These are phyloP conservation scores for Tricholoma bakamatsutake DNA, from an alignment of 768 basidiomycete genomes.

Conservation along the genomic window DNA sequence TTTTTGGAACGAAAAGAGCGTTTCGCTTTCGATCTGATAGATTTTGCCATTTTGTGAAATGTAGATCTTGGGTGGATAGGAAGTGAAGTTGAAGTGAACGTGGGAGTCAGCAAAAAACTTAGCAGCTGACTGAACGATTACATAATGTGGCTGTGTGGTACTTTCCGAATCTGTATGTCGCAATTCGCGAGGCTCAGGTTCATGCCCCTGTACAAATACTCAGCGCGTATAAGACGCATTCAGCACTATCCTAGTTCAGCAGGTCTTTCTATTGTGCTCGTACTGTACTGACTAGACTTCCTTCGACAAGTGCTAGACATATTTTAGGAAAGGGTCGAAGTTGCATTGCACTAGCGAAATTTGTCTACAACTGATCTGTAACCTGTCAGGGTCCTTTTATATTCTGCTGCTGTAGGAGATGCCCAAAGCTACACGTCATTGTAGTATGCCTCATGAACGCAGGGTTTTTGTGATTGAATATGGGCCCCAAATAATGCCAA, in stretches of 20 bases:
- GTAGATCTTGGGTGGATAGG: constrained; percentile 10
- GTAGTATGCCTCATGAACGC: not conserved
- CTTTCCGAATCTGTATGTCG: too few species aligned
- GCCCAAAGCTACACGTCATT: not conserved
- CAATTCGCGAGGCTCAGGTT: too few species aligned
- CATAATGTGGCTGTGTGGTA: too few species aligned
- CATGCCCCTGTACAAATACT: too few species aligned
- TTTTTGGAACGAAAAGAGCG: constrained; percentile 74
- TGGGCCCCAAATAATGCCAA: not conserved
- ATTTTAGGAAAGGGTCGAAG: not conserved
- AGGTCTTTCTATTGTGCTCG: too few species aligned
- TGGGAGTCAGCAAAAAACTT: too few species aligned
- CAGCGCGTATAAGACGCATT: too few species aligned
- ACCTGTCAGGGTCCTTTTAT: not conserved
- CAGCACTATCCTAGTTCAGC: too few species aligned
- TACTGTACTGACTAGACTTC: too few species aligned
- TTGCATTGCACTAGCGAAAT: not conserved
- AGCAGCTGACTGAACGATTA: too few species aligned
- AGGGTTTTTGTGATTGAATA: not conserved
- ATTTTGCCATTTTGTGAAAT: constrained; percentile 64
- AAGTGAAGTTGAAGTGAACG: constrained; percentile 10
- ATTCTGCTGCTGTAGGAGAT: not conserved
- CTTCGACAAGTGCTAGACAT: too few species aligned
- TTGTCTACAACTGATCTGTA: not conserved
- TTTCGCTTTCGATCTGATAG: constrained; percentile 75